Evolutionary conservation across 2,329 filamentous ascomycete species (phyloP), one percentile per base, ranked within the genome.

Genomic region (Talaromyces sp.): DNA sequence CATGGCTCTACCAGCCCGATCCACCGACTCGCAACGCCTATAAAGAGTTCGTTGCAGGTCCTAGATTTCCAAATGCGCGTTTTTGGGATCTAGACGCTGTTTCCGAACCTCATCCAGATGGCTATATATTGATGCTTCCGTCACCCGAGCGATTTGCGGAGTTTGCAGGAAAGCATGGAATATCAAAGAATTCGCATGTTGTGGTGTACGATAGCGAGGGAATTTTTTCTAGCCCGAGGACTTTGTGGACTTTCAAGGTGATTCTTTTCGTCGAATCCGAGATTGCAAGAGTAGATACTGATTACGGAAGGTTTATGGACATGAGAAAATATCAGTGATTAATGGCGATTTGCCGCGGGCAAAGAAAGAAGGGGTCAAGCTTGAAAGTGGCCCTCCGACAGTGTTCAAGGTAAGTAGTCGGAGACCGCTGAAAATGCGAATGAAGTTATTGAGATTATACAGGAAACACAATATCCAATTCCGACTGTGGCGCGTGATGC

Each of bases 291-390:
- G 31, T 10, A 39, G 33, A 39, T 25, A 39, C 49, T 35, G 27
- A 56, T 27, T 19, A 9, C n/a, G 11, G 4, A 13, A 56, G 52
- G 35, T 57, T 41, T 57, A 57, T 27, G 54, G 54, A 17, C 54
- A 57, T 19, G 54, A 57, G 52, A 57, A 57, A 41, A 35, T 57
- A 3, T 57, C 54, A 13, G 54, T 57, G n/a, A 57, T 57, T 15
- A 57, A 57, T 6, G 54, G 54, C n/a, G 54, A 35, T 57, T 35
- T 57, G 35, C 54, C 54, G 25, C 54, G 54, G 2, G 54, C 54
- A 41, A 57, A 57, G 33, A 57, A 57, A 5, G 54, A 57, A 4
- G 54, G 54, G 8, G n/a, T 57, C 54, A 41, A 41, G 4, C 54
- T 57, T 25, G 54, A 57, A 39, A 57, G 4, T 41, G 54, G 54